These are phyloP conservation scores for Wickerhamiella occidentalis DNA, from an alignment of 805 yeast genomes.

Conservation along the genomic window DNA sequence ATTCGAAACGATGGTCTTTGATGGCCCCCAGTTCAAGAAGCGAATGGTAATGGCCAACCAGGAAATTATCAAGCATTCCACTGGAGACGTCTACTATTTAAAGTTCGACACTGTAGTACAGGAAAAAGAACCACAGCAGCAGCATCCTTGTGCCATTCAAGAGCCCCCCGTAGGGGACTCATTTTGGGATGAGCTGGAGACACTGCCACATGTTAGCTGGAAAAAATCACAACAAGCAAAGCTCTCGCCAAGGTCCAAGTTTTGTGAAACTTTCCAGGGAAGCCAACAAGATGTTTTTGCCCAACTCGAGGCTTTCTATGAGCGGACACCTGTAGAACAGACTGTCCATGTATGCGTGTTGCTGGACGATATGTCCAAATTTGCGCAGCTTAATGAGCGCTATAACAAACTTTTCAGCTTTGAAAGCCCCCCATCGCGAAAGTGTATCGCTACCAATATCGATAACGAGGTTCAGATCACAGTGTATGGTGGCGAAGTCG, in stretches of 20 bases:
- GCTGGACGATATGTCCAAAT: constrained; percentile 52
- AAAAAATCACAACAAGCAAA: background rate
- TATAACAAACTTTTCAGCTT: constrained; percentile 46
- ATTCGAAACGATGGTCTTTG: constrained; percentile 84
- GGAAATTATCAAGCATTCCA: constrained; percentile 35
- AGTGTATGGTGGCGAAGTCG: constrained; percentile 31
- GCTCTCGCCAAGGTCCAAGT: background rate
- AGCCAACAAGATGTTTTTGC: constrained; percentile 9
- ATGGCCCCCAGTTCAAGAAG: constrained; percentile 68
- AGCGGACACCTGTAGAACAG: background rate
- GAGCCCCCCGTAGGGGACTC: constrained; percentile 25
- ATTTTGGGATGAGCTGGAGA: constrained; percentile 26
- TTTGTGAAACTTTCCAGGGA: constrained; percentile 10
- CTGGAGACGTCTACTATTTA: constrained; percentile 54
- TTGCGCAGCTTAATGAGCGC: constrained; percentile 46
- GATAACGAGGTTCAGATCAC: constrained; percentile 47
- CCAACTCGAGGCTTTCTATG: constrained; percentile 4
- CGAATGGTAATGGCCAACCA: constrained; percentile 35
- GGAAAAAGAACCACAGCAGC: constrained; percentile 34
- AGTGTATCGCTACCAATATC: constrained; percentile 58
- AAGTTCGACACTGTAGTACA: constrained; percentile 29
- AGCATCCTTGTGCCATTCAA: constrained; percentile 7
- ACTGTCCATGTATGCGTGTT: constrained; percentile 23
- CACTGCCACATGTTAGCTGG: background rate
- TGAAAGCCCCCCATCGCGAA: constrained; percentile 77